These are phyloP conservation scores for Mimosa bimucronata DNA, from an alignment of 306 rosid species.

Conservation along the genomic window DNA sequence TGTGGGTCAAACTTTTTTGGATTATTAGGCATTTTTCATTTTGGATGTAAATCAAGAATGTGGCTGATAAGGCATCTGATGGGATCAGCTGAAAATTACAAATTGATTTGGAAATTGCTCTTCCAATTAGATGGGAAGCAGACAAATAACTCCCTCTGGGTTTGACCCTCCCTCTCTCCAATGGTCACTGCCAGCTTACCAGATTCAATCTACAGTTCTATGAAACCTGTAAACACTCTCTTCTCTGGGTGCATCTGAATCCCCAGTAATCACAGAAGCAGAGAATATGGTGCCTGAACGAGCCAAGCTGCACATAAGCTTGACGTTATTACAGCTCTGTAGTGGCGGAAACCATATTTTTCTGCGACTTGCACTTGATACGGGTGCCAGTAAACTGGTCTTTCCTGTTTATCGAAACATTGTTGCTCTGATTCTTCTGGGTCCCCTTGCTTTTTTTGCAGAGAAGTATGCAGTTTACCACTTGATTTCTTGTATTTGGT, in stretches of 20 bases:
- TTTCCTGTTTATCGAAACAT: constrained; percentile 66
- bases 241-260: constrained; percentile 34
- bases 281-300: constrained; percentile 42
- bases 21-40: not conserved
- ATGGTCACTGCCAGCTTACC: not conserved
- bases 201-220: not conserved
- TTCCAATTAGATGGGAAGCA: not conserved
- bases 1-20: not conserved
- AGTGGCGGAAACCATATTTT: constrained; percentile 64
- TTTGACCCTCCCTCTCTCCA: not conserved
- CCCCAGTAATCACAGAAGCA: constrained; percentile 27
- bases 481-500: constrained; percentile 2
- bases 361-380: constrained; percentile 57
- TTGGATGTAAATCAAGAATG: too few species aligned
- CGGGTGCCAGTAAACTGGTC: constrained; percentile 64
- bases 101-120: not conserved
- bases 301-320: constrained; percentile 57
- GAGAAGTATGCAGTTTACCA: constrained; percentile 54
- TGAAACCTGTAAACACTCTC: constrained; percentile 16
- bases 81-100: not conserved
- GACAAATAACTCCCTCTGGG: not conserved
- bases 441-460: constrained; percentile 55
- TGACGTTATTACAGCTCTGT: constrained; percentile 51
- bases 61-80: not conserved
- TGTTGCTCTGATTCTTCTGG: constrained; percentile 50